Evolutionary conservation across 768 basidiomycete genomes (phyloP).

Genomic region (Auricularia heimuer): DNA sequence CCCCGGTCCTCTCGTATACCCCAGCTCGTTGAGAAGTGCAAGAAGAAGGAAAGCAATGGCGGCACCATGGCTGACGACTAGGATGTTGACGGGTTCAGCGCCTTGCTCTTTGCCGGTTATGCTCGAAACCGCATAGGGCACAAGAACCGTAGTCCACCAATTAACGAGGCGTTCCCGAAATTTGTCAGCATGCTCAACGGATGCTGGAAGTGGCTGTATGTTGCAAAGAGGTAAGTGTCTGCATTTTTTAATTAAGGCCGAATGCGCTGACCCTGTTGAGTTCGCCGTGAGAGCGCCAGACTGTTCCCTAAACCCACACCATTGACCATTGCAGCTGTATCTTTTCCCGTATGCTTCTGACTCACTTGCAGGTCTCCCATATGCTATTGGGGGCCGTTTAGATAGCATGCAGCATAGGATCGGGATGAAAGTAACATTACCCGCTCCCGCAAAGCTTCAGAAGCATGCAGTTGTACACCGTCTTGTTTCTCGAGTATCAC

Average conservation of each 20-base stretch:
- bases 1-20: conserved; percentile 26
- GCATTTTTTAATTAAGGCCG: background rate
- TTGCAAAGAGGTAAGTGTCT: conserved; percentile 9
- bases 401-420: background rate
- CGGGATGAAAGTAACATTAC: conserved; percentile 24
- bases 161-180: conserved; percentile 39
- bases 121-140: conserved; percentile 15
- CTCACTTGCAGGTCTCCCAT: conserved; percentile 51
- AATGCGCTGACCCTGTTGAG: background rate
- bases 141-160: conserved; percentile 54
- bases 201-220: conserved; percentile 16
- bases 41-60: conserved; percentile 30
- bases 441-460: conserved; percentile 51
- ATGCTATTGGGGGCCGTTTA: conserved; percentile 26
- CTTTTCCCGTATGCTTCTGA: background rate
- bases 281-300: background rate
- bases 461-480: conserved; percentile 31
- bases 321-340: background rate
- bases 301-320: no score
- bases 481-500: conserved; percentile 48
- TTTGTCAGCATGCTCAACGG: conserved; percentile 29
- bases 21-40: conserved; percentile 20
- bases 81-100: conserved; percentile 30
- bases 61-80: conserved; percentile 61
- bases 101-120: conserved; percentile 11